phyloP scores from a whole-genome alignment of 257 asterid genomes.

The Plectranthus barbatus region DNA sequence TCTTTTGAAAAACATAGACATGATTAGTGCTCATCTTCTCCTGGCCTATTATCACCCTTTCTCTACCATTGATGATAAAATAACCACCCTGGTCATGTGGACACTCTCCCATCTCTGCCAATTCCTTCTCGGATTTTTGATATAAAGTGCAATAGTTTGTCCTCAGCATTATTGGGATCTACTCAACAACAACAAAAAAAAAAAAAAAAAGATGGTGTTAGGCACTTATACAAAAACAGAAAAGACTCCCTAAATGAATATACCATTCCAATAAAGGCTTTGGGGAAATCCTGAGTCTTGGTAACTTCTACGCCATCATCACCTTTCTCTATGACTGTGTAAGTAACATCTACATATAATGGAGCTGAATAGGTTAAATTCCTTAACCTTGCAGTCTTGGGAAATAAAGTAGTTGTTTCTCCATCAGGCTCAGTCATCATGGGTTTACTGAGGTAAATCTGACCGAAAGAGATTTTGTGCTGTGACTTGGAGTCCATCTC shows the following conservation, averaged over 20 bases:
- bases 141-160: constrained; percentile 90
- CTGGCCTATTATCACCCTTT: constrained; percentile 94
- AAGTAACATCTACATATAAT: constrained; percentile 79
- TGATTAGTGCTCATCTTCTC: constrained; percentile 99
- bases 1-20: constrained; percentile 89
- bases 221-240: not conserved
- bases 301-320: constrained; percentile 98
- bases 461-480: constrained; percentile 91
- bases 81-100: constrained; percentile 98
- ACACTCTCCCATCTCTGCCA: constrained; percentile 98
- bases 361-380: constrained; percentile 98
- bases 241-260: not conserved
- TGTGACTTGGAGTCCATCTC: too few relatives aligned
- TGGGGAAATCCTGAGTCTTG: constrained; percentile 90
- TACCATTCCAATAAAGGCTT: constrained; percentile 97
- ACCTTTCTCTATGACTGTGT: constrained; percentile 87
- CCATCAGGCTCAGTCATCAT: constrained; percentile 99
- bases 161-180: constrained; percentile 97
- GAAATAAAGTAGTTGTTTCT: constrained; percentile 96
- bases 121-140: constrained; percentile 94
- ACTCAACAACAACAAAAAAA: too few relatives aligned
- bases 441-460: constrained; percentile 92
- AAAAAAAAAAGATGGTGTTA: constrained; percentile 9
- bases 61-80: constrained; percentile 94
- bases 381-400: constrained; percentile 97